Evolutionary conservation across 164 flowering plant species (phyloP), one percentile per base, ranked within the genome.

Genomic region (Cinnamomum chago): DNA sequence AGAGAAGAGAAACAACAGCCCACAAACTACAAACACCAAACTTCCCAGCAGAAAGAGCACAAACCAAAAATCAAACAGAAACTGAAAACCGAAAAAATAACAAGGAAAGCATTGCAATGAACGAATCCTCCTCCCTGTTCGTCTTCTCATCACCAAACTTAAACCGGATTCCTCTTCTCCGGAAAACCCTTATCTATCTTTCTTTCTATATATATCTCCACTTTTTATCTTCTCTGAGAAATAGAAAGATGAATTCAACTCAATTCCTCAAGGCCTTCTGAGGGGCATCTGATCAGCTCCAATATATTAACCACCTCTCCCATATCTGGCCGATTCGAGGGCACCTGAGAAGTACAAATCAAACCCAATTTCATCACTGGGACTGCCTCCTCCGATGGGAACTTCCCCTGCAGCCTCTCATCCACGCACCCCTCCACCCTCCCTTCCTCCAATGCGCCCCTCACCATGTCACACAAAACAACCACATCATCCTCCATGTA

Each of bases 401-500:
- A 95, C 40, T 85, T 86, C 11, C 97, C 94, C 1, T 64, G 74
- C 5, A 95, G 86, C 80, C 85, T 82, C 51, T 51, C 76, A 62
- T 95, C 98, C 20, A 95, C 86, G 62, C 98, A 95, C 70, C 88
- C 93, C 78, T 89, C 97, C 33, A 87, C 87, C 75, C 80, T 85
- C 25, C 96, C 96, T 74, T 88, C 96, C 66, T 95, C 98, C 69
- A 95, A 75, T 25, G 91, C 90, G 25, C 89, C 90, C 67, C 99
- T 84, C 23, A 95, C 93, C 91, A 89, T 86, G 77, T 95, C 99
- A 69, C 90, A 87, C 2, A 95, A 87, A 62, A 95, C 93, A 50
- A 90, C 87, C 58, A 95, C 99, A 75, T 95, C 99, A 55, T 95
- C 99, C 78, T 95, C 99, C 97, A 90, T 90, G 84, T 95, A 95